These are phyloP conservation scores for Harringtonia lauricola DNA, from an alignment of 2,329 filamentous ascomycete genomes.

Conservation along the genomic window DNA sequence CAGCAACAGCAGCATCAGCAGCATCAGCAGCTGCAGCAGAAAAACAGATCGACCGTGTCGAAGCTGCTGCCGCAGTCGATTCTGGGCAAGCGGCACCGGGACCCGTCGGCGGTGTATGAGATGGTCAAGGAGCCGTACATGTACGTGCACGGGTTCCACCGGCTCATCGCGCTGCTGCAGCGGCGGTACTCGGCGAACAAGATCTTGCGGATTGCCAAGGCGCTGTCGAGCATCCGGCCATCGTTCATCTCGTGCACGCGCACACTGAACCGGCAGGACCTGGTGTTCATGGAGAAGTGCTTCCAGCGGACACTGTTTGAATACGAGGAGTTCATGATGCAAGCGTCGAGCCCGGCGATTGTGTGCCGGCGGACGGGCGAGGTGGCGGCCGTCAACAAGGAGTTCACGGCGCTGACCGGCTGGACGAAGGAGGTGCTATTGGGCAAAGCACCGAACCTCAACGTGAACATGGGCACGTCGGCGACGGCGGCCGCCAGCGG, in stretches of 20 bases:
- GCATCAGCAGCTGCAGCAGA: slow-evolving; percentile 27
- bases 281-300: slow-evolving; percentile 96
- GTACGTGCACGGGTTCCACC: slow-evolving; percentile 85
- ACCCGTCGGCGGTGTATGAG: slow-evolving; percentile 80
- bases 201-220: slow-evolving; percentile 72
- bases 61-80: slow-evolving; percentile 35
- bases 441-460: slow-evolving; percentile 77
- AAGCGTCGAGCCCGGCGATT: slow-evolving; percentile 81
- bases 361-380: slow-evolving; percentile 89
- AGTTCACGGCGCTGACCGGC: slow-evolving; percentile 90
- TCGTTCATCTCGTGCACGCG: slow-evolving; percentile 88
- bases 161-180: slow-evolving; percentile 69
- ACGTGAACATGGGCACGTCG: slow-evolving; percentile 59
- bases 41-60: slow-evolving; percentile 30
- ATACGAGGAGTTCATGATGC: slow-evolving; percentile 84
- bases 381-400: slow-evolving; percentile 89
- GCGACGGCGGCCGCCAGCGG: slow-evolving; percentile 21
- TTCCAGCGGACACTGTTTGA: slow-evolving; percentile 88
- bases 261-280: slow-evolving; percentile 76
- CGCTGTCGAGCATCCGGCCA: slow-evolving; percentile 79
- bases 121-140: slow-evolving; percentile 84
- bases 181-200: slow-evolving; percentile 68
- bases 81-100: slow-evolving; percentile 49
- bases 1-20: slow-evolving; percentile 6
- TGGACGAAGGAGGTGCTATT: slow-evolving; percentile 87